These are phyloP conservation scores for Arthrinium phaeospermum DNA, from an alignment of 2,329 filamentous ascomycete genomes.

Conservation along the genomic window DNA sequence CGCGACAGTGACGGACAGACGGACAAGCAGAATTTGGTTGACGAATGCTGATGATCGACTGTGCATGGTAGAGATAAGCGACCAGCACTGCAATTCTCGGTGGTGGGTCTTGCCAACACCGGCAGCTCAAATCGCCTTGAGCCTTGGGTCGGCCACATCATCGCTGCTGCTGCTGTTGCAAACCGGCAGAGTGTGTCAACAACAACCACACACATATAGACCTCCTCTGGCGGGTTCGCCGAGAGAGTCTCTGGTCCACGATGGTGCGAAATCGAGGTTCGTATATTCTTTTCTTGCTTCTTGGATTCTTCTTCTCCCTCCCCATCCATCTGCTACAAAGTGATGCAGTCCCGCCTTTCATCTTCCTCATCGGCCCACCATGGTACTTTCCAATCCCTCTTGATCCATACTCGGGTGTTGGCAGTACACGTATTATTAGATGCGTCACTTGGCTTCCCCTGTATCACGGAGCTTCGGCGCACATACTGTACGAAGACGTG, in stretches of 20 bases:
- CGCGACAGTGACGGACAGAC: not conserved
- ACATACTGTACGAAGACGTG: not conserved
- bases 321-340: conserved; percentile 24
- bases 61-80: conserved; percentile 16
- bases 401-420: conserved; percentile 1
- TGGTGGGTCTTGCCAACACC: conserved; percentile 3
- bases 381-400: conserved; percentile 6
- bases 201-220: not conserved
- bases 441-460: conserved; percentile 17
- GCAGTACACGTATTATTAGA: conserved; percentile 9
- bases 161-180: not conserved
- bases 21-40: not conserved
- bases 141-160: not conserved
- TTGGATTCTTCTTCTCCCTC: conserved; percentile 20
- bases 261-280: conserved; percentile 63
- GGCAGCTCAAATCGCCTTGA: not conserved
- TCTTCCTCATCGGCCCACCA: conserved; percentile 12
- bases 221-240: not conserved
- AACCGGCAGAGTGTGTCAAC: not conserved
- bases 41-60: conserved; percentile 14
- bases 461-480: conserved; percentile 4
- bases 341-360: conserved; percentile 4
- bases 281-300: conserved; percentile 37
- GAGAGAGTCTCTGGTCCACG: conserved; percentile 33
- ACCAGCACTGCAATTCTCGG: conserved; percentile 5